Evolutionary conservation across 2,329 filamentous ascomycete genomes (phyloP), one percentile per base, ranked within the genome.

Genomic region (Neurospora sp.): DNA sequence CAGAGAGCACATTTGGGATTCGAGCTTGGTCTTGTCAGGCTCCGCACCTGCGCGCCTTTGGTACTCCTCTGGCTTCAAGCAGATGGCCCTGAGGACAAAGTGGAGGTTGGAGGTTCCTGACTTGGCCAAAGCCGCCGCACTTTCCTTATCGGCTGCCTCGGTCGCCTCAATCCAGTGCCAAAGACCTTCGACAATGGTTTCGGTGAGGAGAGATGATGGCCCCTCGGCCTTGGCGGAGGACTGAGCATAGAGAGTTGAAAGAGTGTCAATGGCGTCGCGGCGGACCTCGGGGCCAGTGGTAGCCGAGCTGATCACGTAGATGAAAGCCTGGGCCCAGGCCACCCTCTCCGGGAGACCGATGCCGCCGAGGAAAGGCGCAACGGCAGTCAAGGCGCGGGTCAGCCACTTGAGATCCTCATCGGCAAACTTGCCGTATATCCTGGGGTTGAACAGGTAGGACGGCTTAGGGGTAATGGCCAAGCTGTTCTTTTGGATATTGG

Each of bases 371-470:
- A 84, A 82, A 17, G 83, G 78, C 17, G 89, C 85, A 17, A 91
- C 81, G 36, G 89, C 86, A 17, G 86, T 82, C 67, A 98, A 82
- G 38, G 93, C 90, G 73, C 89, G 87, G 58, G 90, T 83, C 68
- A 92, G 86, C 92, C 96, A 97, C 69, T 83, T 84, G 23, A 93
- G 83, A 75, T 99, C 96, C 68, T 94, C 91, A 70, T 91, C 89
- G 0, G 84, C 81, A 2, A 86, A 84, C 33, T 97, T 97, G 43
- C 90, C 89, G 80, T 96, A 98, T 5, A 97, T 88, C 72, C 92
- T 91, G 40, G 91, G 86, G 76, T 92, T 97, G 6, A 98, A 84
- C 23, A 98, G 82, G 78, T 97, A 96, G 0, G 95, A 97, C 15
- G 92, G 90, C 78, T 97, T 97, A 0, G 92, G 89, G n/a, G 90